phyloP scores from a whole-genome alignment of 1,139 yeast species.

The Candida glucosophila region DNA sequence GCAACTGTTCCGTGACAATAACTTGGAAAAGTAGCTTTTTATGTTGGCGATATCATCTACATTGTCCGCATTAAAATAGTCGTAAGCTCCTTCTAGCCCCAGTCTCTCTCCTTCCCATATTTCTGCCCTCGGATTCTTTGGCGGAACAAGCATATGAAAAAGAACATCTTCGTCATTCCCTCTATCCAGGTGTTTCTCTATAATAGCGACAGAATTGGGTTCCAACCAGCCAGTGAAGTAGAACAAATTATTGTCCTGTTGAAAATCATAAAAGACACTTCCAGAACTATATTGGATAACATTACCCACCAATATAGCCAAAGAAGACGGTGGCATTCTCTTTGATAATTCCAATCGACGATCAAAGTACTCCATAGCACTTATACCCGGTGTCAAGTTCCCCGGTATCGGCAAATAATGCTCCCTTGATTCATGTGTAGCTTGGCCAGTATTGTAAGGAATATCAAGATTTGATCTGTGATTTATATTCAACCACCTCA shows the following conservation, averaged over 20 bases:
- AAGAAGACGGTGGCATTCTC: conserved; percentile 51
- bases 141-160: conserved; percentile 80
- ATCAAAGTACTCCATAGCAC: conserved; percentile 71
- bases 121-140: conserved; percentile 67
- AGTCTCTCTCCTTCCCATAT: conserved; percentile 94
- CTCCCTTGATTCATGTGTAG: conserved; percentile 79
- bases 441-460: conserved; percentile 62
- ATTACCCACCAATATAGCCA: conserved; percentile 71
- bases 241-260: conserved; percentile 81
- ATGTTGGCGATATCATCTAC: conserved; percentile 45
- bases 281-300: conserved; percentile 75
- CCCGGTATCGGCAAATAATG: conserved; percentile 61
- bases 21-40: conserved; percentile 31
- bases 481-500: conserved; percentile 3
- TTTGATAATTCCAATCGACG: conserved; percentile 55
- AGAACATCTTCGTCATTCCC: conserved; percentile 44
- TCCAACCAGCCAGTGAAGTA: conserved; percentile 92
- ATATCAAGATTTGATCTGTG: conserved; percentile 12
- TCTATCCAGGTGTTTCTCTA: conserved; percentile 50
- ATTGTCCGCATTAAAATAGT: conserved; percentile 80
- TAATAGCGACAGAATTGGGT: conserved; percentile 71
- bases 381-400: conserved; percentile 80
- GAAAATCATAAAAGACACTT: conserved; percentile 83
- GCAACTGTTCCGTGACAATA: conserved; percentile 38
- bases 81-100: conserved; percentile 75